These are phyloP conservation scores for Fusarium circinatum DNA, from an alignment of 2,329 filamentous ascomycete genomes.

Conservation along the genomic window DNA sequence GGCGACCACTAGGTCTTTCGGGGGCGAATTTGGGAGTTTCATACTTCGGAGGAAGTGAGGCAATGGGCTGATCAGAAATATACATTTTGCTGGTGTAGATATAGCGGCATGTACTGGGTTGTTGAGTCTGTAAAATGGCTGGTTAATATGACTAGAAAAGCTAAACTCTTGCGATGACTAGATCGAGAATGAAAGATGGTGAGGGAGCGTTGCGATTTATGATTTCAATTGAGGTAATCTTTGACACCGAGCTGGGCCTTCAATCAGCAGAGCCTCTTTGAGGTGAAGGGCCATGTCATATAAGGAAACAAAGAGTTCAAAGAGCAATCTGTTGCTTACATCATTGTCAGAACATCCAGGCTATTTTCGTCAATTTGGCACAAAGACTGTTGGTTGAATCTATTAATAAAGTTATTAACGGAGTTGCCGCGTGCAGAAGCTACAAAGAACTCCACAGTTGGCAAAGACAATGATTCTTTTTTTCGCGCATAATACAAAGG, in stretches of 20 bases:
- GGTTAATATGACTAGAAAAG: neutral
- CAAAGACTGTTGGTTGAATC: neutral
- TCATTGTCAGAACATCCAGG: fast-evolving
- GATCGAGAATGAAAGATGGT: fast-evolving
- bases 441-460: neutral
- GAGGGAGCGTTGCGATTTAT: neutral
- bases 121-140: neutral
- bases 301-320: neutral
- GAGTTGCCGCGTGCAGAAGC: neutral
- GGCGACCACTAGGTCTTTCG: fast-evolving
- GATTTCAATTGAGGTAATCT: fast-evolving
- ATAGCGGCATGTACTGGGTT: neutral
- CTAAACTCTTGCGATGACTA: neutral
- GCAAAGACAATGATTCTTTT: neutral
- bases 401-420: neutral
- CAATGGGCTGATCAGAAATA: neutral
- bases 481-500: fast-evolving
- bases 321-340: fast-evolving
- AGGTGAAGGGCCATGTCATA: neutral
- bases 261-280: neutral
- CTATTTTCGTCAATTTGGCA: neutral
- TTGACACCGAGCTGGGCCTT: neutral
- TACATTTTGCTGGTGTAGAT: neutral
- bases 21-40: neutral
- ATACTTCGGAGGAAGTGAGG: neutral